Evolutionary conservation across 306 rosid genomes (phyloP), one percentile per base, ranked within the genome.

Genomic region (Cucurbita pepo): DNA sequence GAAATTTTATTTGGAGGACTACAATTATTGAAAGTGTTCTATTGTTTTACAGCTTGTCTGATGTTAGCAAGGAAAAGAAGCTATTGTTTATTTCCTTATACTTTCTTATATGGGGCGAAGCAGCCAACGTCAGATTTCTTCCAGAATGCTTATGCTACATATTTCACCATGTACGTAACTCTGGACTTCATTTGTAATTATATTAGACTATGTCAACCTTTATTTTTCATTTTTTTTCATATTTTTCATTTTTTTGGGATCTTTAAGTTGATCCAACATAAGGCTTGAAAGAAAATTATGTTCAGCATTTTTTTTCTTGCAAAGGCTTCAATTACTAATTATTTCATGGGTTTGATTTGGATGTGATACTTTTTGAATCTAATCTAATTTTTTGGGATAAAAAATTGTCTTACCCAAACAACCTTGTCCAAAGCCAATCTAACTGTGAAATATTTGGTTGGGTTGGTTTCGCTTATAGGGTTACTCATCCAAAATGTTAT

Each of bases 121-220:
- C 98, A 41, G 19, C 94, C 79, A 93, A 93, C 76, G 57, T 90
- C 81, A 93, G 98, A 81, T 93, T 90, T 85, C 88, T 93, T 50
- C 97, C 98, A 8, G 98, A 93, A 85, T 90, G 98, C 86, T 83
- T 93, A 89, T 93, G 98, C 89, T 93, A 93, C 90, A 90, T 93
- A 85, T 93, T 93, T 82, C 98, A 93, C 80, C 98, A 93, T 71
- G 98, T 93, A 89, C 86, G 98, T 83, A 56, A 52, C 74, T 63
- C 25, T 74, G 63, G 62, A 61, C 21, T 25, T 69, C 58, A 51
- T 57, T 73, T 34, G 21, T 48, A 25, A 22, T 50, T 56, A n/a
- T 37, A n/a, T n/a, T 71, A 40, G 56, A 73, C 45, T 64, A 67
- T 47, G 56, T 21, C 43, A 56, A n/a, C 45, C 54, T 71, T n/a